These are phyloP conservation scores for Auxenochlorella pyrenoidosa DNA, from an alignment of 139 green algal genomes.

Conservation along the genomic window DNA sequence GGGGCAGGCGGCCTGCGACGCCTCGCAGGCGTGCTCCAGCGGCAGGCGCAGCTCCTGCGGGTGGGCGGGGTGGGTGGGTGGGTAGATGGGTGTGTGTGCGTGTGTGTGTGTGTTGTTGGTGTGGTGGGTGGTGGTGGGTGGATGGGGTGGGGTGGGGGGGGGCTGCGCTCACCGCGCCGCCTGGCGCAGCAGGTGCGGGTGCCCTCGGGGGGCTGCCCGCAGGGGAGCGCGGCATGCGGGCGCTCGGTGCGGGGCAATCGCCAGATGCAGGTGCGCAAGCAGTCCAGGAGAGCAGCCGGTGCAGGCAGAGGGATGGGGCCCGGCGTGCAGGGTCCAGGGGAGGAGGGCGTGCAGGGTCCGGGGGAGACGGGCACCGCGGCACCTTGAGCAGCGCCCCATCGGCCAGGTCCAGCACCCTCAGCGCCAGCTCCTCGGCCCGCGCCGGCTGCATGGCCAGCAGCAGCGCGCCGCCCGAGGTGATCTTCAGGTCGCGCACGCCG, in stretches of 20 bases:
- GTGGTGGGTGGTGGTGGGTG: no score
- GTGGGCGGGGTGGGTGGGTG: not conserved
- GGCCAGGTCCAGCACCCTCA: slow-evolving; percentile 7
- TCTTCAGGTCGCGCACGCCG: slow-evolving; percentile 3
- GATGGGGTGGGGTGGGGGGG: not conserved
- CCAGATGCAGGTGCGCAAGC: not conserved
- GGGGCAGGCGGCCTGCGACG: not conserved
- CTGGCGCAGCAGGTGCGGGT: not conserved
- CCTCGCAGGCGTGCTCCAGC: not conserved
- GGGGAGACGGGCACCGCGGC: no score
- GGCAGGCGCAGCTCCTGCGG: not conserved
- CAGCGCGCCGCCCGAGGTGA: not conserved
- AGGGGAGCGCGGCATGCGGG: no score
- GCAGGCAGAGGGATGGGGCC: not conserved
- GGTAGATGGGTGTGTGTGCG: no score
- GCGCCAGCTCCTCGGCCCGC: not conserved
- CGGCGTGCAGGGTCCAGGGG: no score
- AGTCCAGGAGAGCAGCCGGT: not conserved
- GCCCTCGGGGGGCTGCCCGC: no score
- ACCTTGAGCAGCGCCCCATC: slow-evolving; percentile 8
- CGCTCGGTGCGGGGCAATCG: no score
- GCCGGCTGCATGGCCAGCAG: not conserved
- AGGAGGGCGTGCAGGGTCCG: no score
- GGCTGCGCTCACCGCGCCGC: no score
- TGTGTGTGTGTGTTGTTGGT: no score